Evolutionary conservation across 169 alveolate species (phyloP).

Genomic region (Plasmodium billcollinsi): DNA sequence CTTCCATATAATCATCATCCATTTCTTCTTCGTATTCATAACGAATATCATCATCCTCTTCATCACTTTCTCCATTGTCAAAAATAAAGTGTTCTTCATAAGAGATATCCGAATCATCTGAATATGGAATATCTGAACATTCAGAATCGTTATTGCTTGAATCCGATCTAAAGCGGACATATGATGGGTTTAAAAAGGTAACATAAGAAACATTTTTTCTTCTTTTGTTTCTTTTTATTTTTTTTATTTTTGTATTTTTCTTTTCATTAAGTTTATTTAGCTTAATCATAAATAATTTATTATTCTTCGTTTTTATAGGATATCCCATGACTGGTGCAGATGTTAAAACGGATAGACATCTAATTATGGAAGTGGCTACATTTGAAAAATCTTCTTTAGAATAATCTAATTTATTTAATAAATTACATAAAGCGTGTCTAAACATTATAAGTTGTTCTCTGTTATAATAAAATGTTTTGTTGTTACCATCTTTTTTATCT

Average conservation of each 20-base stretch:
- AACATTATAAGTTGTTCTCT: slow-evolving; percentile 59
- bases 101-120: slow-evolving; percentile 52
- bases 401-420: slow-evolving; percentile 60
- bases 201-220: slow-evolving; percentile 41
- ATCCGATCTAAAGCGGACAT: slow-evolving; percentile 75
- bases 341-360: slow-evolving; percentile 72
- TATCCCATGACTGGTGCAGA: slow-evolving; percentile 76
- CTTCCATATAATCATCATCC: slow-evolving; percentile 73
- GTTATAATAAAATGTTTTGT: slow-evolving; percentile 27
- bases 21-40: slow-evolving; percentile 74
- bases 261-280: slow-evolving; percentile 57
- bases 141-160: slow-evolving; percentile 55
- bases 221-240: slow-evolving; percentile 69
- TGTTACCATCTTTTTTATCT: slow-evolving; percentile 34
- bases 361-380: slow-evolving; percentile 61
- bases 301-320: slow-evolving; percentile 68
- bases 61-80: slow-evolving; percentile 44
- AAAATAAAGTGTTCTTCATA: slow-evolving; percentile 59
- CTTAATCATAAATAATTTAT: slow-evolving; percentile 54
- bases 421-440: slow-evolving; percentile 44
- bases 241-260: slow-evolving; percentile 46
- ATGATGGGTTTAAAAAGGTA: slow-evolving; percentile 72
- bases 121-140: slow-evolving; percentile 49
- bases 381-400: slow-evolving; percentile 59
- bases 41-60: slow-evolving; percentile 63